Percentiles rank a stretch among this genome's conserved stretches.
Conservation (phyloP, 495 filamentous ascomycete species). For the Letharia columbiana region DNA sequence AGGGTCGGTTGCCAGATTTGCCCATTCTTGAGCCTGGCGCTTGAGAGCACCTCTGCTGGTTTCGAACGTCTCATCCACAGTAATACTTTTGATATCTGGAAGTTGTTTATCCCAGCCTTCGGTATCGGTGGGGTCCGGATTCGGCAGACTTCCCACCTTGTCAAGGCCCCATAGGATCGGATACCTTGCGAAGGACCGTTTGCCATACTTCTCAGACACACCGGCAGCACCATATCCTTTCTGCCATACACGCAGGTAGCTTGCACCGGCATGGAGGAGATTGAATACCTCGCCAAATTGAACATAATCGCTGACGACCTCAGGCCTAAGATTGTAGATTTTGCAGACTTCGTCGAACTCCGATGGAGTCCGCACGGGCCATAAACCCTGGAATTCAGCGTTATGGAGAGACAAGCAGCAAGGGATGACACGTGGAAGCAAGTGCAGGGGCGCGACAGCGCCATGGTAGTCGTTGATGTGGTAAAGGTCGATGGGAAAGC, state of each 20-base stretch:
- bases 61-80: constrained; percentile 52
- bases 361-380: constrained; percentile 53
- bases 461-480: constrained; percentile 81
- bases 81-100: constrained; percentile 43
- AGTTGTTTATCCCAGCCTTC: constrained; percentile 55
- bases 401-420: constrained; percentile 55
- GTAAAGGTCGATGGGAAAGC: constrained; percentile 60
- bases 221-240: constrained; percentile 69
- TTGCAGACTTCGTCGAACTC: constrained; percentile 60
- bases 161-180: constrained; percentile 71
- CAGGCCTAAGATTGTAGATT: constrained; percentile 54
- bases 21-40: constrained; percentile 70
- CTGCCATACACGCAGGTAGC: constrained; percentile 66
- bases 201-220: constrained; percentile 67
- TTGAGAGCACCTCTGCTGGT: constrained; percentile 47
- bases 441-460: constrained; percentile 60
- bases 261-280: constrained; percentile 62
- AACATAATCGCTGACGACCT: constrained; percentile 46
- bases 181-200: constrained; percentile 64
- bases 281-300: constrained; percentile 67
- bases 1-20: constrained; percentile 55
- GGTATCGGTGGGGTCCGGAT: constrained; percentile 68
- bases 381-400: constrained; percentile 64
- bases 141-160: constrained; percentile 62
- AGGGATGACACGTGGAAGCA: constrained; percentile 55